phyloP scores from a whole-genome alignment of 2,329 filamentous ascomycete genomes.

The Colletotrichum tropicicola region DNA sequence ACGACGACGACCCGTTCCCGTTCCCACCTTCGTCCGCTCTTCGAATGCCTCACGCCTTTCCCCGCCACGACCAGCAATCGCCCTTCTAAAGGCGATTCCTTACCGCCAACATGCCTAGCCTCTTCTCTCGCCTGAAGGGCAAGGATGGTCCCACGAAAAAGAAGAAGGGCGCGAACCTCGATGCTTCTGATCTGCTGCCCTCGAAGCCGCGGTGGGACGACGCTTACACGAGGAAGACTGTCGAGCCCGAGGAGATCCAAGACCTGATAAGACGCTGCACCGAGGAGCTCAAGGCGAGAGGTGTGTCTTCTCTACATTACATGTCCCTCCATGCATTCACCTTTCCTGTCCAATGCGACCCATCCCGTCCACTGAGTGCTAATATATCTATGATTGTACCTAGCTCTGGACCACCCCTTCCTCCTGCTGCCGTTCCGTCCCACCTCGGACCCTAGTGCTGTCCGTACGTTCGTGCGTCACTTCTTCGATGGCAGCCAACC shows the following conservation, averaged over 20 bases:
- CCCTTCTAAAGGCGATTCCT: constrained; percentile 6
- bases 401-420: constrained; percentile 90
- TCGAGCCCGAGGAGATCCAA: constrained; percentile 90
- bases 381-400: constrained; percentile 2
- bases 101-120: constrained; percentile 58
- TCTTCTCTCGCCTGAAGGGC: constrained; percentile 75
- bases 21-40: background rate
- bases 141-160: constrained; percentile 74
- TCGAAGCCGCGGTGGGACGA: constrained; percentile 86
- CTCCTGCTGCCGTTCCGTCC: constrained; percentile 94
- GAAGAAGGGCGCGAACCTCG: constrained; percentile 71
- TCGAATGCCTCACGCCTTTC: constrained; percentile 21
- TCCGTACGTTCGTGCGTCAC: constrained; percentile 90
- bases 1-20: constrained; percentile 2
- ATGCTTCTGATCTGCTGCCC: constrained; percentile 61
- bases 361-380: background rate
- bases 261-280: constrained; percentile 88
- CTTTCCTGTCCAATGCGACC: constrained; percentile 22
- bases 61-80: constrained; percentile 10
- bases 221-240: constrained; percentile 82
- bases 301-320: constrained; percentile 62
- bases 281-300: constrained; percentile 91
- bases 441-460: constrained; percentile 89
- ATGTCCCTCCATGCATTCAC: constrained; percentile 29
- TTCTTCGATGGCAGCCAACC: constrained; percentile 81